Conservation (phyloP, 768 basidiomycete genomes). For the Lactarius pseudohatsudake region DNA sequence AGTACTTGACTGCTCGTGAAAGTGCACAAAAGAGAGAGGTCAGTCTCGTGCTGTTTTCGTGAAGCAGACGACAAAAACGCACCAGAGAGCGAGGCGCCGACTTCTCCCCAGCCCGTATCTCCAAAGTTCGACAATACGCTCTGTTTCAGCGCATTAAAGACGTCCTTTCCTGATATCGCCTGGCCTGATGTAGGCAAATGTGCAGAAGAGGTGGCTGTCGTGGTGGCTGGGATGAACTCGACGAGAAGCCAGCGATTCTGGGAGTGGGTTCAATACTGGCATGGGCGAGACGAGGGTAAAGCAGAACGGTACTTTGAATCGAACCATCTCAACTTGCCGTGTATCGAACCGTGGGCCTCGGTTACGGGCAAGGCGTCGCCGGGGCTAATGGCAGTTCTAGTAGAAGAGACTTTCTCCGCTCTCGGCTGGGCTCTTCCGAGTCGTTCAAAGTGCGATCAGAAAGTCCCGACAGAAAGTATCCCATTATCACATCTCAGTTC, state of each 20-base stretch:
- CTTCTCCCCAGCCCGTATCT: constrained; percentile 82
- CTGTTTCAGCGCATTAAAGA: constrained; percentile 69
- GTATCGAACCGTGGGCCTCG: background rate
- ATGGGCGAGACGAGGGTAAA: background rate
- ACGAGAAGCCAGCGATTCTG: constrained; percentile 90
- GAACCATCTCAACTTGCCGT: constrained; percentile 19
- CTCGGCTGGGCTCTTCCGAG: background rate
- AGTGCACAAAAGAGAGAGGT: background rate
- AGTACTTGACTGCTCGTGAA: constrained; percentile 71
- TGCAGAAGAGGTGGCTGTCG: constrained; percentile 60
- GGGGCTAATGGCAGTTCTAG: background rate
- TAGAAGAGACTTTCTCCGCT: background rate
- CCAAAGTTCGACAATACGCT: constrained; percentile 75
- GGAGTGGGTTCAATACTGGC: background rate
- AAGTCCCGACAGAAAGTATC: background rate
- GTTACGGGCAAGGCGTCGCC: background rate
- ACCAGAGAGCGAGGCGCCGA: constrained; percentile 72
- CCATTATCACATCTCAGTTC: background rate
- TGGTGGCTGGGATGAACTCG: constrained; percentile 60
- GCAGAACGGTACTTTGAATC: constrained; percentile 16
- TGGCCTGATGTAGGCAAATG: background rate
- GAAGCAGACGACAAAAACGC: constrained; percentile 29
- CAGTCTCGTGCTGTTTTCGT: background rate
- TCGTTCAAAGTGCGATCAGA: background rate
- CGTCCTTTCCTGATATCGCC: constrained; percentile 65